Evolutionary conservation across 2,329 filamentous ascomycete genomes (phyloP).

Genomic region (Seiridium unicorne): DNA sequence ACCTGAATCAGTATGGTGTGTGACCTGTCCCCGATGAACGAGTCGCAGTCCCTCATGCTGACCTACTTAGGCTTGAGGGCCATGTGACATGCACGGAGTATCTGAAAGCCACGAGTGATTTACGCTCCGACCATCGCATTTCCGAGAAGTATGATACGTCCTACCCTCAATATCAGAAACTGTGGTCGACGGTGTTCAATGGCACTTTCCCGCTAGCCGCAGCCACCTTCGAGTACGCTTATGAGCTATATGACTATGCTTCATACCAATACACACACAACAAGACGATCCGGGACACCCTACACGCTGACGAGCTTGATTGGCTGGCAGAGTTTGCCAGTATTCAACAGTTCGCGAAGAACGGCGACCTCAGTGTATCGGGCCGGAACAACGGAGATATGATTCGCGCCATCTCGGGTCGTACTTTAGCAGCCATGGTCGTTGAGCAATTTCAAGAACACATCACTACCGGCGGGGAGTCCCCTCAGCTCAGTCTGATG

Average conservation of each 20-base stretch:
- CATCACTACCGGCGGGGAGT: constrained; percentile 35
- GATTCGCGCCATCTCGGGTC: constrained; percentile 51
- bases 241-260: constrained; percentile 54
- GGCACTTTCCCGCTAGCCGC: constrained; percentile 31
- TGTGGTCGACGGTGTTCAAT: constrained; percentile 37
- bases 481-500: constrained; percentile 49
- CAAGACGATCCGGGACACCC: constrained; percentile 32
- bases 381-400: constrained; percentile 32
- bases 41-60: background rate
- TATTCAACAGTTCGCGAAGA: constrained; percentile 58
- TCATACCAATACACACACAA: constrained; percentile 54
- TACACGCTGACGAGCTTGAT: constrained; percentile 43
- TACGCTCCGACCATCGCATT: constrained; percentile 8
- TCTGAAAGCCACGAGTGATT: constrained; percentile 10
- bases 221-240: constrained; percentile 48
- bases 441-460: constrained; percentile 39
- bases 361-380: constrained; percentile 60
- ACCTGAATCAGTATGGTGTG: constrained; percentile 44
- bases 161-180: constrained; percentile 38
- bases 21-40: background rate
- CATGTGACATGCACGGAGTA: constrained; percentile 15
- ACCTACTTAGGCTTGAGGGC: constrained; percentile 15
- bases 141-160: constrained; percentile 18
- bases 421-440: constrained; percentile 47
- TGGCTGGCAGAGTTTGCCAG: constrained; percentile 65